Conservation (phyloP, 345 rosid genomes). For the Euclidium syriacum region DNA sequence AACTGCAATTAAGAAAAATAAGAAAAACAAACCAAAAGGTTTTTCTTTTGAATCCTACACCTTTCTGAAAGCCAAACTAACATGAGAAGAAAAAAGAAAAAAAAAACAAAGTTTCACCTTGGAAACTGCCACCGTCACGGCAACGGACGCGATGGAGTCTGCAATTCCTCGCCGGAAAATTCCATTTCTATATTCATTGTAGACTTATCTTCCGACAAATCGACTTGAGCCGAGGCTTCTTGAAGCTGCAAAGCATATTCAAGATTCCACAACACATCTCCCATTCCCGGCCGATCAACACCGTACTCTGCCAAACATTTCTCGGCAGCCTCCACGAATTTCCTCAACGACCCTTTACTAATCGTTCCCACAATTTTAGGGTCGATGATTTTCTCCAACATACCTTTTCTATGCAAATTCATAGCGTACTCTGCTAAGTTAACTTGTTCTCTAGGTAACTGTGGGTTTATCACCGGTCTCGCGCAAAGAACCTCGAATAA, state of each 20-base stretch:
- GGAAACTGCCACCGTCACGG: neutral
- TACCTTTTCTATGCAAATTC: slow-evolving; percentile 57
- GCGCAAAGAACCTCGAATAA: slow-evolving; percentile 79
- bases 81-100: neutral
- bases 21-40: slow-evolving; percentile 3
- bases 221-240: slow-evolving; percentile 46
- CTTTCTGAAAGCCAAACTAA: slow-evolving; percentile 23
- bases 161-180: slow-evolving; percentile 10
- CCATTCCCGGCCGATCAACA: slow-evolving; percentile 80
- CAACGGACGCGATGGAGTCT: slow-evolving; percentile 6
- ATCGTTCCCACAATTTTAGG: slow-evolving; percentile 46
- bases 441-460: slow-evolving; percentile 63
- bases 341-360: slow-evolving; percentile 46
- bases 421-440: slow-evolving; percentile 82
- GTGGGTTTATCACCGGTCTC: slow-evolving; percentile 61
- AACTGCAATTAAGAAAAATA: slow-evolving; percentile 6
- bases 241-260: slow-evolving; percentile 82
- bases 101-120: neutral
- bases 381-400: slow-evolving; percentile 59
- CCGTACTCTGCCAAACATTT: slow-evolving; percentile 83
- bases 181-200: slow-evolving; percentile 22
- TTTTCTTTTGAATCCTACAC: slow-evolving; percentile 20
- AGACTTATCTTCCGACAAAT: slow-evolving; percentile 39
- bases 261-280: slow-evolving; percentile 80
- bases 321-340: slow-evolving; percentile 73